Percentiles rank a stretch among this genome's conserved stretches.
These are phyloP conservation scores for Xerocomellus dryophilus DNA, from an alignment of 768 basidiomycete species.

Conservation along the genomic window DNA sequence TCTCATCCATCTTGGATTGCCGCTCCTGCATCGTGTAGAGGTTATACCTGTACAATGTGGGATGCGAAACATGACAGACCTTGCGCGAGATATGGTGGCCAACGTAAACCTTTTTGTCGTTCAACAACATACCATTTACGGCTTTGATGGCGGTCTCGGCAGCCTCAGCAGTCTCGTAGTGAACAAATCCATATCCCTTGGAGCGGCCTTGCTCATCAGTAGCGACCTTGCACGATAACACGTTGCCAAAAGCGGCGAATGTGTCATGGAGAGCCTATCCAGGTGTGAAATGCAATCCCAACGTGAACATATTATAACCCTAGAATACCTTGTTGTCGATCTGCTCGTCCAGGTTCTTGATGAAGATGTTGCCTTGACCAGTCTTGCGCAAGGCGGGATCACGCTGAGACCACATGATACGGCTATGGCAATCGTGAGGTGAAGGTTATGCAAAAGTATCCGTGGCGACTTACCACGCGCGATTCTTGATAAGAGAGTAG, in stretches of 20 bases:
- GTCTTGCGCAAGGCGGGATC: constrained; percentile 99
- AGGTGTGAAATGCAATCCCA: neutral
- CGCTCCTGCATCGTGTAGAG: constrained; percentile 61
- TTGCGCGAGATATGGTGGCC: constrained; percentile 97
- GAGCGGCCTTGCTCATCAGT: constrained; percentile 93
- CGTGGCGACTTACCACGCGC: constrained; percentile 71
- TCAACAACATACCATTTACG: constrained; percentile 98
- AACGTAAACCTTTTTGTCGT: constrained; percentile 99
- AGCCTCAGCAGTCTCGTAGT: constrained; percentile 97
- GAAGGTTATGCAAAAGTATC: neutral
- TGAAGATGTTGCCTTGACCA: constrained; percentile 99
- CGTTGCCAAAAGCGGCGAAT: constrained; percentile 97
- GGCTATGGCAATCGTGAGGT: constrained; percentile 44
- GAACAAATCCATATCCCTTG: constrained; percentile 98
- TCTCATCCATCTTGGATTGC: constrained; percentile 97
- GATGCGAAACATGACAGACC: constrained; percentile 40
- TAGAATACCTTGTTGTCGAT: constrained; percentile 90
- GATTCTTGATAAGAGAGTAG: constrained; percentile 98
- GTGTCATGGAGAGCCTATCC: constrained; percentile 95
- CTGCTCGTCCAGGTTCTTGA: constrained; percentile 96
- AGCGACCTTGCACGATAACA: constrained; percentile 98
- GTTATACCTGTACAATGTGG: neutral
- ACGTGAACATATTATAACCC: neutral
- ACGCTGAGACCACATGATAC: constrained; percentile 99
- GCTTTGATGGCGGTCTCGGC: constrained; percentile 96